phyloP scores from a whole-genome alignment of 495 filamentous ascomycete genomes.

The Glonium stellatum region DNA sequence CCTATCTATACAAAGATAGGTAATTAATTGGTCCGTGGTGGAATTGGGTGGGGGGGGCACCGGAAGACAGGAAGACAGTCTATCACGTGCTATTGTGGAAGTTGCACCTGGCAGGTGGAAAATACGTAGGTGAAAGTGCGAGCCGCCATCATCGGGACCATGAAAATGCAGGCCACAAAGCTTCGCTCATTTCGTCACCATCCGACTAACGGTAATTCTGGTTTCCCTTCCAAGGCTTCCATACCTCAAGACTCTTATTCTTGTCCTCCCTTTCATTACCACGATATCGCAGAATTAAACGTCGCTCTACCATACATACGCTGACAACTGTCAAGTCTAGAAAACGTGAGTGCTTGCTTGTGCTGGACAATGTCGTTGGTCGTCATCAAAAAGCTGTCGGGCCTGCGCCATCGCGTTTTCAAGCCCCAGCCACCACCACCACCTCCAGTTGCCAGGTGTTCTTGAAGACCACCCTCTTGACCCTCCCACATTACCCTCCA shows the following conservation, averaged over 20 bases:
- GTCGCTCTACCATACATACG: neutral
- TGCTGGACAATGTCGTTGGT: neutral
- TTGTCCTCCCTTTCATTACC: neutral
- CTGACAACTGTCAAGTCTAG: neutral
- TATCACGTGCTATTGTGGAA: neutral
- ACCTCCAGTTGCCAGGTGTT: conserved; percentile 9
- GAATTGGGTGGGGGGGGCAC: too few relatives aligned
- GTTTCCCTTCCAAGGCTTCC: conserved; percentile 7
- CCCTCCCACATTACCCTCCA: neutral
- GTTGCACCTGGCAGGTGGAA: conserved; percentile 2
- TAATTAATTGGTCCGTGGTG: too few relatives aligned
- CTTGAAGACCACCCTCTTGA: neutral
- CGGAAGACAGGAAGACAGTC: too few relatives aligned
- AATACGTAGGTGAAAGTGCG: too few relatives aligned
- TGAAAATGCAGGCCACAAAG: neutral
- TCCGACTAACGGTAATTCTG: conserved; percentile 13
- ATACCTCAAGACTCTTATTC: conserved; percentile 10
- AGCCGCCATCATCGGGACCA: neutral
- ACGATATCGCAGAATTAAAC: neutral
- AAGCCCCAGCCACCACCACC: conserved; percentile 19
- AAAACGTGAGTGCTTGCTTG: neutral
- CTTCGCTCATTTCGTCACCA: conserved; percentile 28
- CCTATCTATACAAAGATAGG: too few relatives aligned
- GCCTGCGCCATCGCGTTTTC: conserved; percentile 17
- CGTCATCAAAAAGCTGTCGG: conserved; percentile 12